A percentile compares a stretch with the other conserved stretches of the same genome.
Conservation (phyloP, 2,329 filamentous ascomycete species). For the Mycosphaerella sp. region DNA sequence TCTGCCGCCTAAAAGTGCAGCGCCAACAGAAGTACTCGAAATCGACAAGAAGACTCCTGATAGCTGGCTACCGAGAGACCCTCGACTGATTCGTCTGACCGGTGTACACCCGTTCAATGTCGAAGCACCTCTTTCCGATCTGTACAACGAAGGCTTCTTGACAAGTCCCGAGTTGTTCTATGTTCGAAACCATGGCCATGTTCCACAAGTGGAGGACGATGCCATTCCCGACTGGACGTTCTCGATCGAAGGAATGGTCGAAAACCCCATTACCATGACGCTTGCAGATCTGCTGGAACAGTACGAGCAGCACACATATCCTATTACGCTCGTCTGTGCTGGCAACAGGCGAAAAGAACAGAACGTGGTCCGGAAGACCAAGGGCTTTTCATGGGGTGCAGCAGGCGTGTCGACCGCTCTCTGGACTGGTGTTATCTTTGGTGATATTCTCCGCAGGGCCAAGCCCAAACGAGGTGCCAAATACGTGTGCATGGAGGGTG, state of each 20-base stretch:
- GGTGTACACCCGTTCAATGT: constrained; percentile 89
- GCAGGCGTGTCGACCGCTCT: constrained; percentile 81
- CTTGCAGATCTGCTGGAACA: constrained; percentile 65
- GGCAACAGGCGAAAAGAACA: constrained; percentile 91
- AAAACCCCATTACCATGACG: constrained; percentile 65
- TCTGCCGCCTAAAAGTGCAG: constrained; percentile 59
- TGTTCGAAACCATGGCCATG: constrained; percentile 81
- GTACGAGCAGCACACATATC: constrained; percentile 77
- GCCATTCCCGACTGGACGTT: constrained; percentile 76
- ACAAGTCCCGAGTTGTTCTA: constrained; percentile 86
- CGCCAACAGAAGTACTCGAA: constrained; percentile 58
- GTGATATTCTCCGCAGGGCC: constrained; percentile 63
- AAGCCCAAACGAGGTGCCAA: constrained; percentile 63
- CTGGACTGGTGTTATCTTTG: constrained; percentile 76
- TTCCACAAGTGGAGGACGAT: constrained; percentile 67
- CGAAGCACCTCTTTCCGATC: constrained; percentile 70
- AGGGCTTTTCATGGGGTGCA: constrained; percentile 90
- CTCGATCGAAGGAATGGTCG: constrained; percentile 76
- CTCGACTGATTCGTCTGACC: constrained; percentile 76
- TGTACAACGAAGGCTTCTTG: constrained; percentile 77
- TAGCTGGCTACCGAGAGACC: constrained; percentile 70
- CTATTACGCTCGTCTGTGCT: constrained; percentile 83
- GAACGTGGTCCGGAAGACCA: constrained; percentile 82
- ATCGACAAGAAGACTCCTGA: constrained; percentile 80
- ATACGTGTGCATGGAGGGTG: constrained; percentile 88